Conservation (phyloP, 1,284 basidiomycete genomes). For the Microbotryomycetes sp. region DNA sequence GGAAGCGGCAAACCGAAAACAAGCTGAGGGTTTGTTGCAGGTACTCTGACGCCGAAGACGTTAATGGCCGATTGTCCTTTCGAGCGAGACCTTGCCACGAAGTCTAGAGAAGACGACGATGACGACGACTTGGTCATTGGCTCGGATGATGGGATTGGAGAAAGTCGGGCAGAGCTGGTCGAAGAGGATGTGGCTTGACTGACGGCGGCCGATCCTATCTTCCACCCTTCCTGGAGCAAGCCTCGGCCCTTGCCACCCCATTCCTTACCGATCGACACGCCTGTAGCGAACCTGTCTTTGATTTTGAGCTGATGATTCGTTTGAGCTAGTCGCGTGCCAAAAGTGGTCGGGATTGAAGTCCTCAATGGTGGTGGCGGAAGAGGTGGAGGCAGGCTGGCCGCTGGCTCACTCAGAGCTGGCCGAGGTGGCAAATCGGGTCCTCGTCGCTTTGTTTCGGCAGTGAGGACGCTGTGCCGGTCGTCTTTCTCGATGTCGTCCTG, state of each 20-base stretch:
- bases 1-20: conserved; percentile 16
- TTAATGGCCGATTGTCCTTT: not conserved
- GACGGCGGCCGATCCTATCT: not conserved
- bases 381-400: not conserved
- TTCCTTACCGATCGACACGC: conserved; percentile 7
- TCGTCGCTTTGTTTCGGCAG: not conserved
- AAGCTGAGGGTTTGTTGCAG: not conserved
- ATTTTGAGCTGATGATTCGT: conserved; percentile 7
- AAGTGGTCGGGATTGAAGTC: not conserved
- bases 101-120: not conserved
- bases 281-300: conserved; percentile 16
- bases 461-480: not conserved
- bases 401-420: not conserved
- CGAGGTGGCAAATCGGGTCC: not conserved
- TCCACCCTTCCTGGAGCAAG: conserved; percentile 6
- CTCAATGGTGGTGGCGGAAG: not conserved
- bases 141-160: not conserved
- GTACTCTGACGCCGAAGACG: conserved; percentile 13
- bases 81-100: conserved; percentile 2
- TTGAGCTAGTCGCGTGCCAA: not conserved
- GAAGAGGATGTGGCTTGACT: not conserved
- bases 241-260: conserved; percentile 20
- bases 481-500: not conserved
- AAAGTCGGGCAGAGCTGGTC: not conserved
- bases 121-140: not conserved